Base-by-base conservation (phyloP, 257 asterid species). In the Lycium barbarum region DNA sequence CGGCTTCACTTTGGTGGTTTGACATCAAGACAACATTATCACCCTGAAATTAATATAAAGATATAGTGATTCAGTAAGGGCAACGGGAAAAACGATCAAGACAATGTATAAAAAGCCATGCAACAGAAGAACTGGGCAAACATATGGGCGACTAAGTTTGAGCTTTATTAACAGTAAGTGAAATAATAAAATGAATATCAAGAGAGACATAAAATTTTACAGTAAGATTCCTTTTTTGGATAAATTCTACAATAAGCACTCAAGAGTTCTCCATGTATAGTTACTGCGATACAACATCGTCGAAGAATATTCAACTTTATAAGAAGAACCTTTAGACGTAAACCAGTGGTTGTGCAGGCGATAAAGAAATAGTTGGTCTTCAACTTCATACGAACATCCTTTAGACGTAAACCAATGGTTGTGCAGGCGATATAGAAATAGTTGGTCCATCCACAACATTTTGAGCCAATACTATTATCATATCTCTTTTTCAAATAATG, bases 1-100 rank as follows among this genome's bases (percentile, higher is more conserved):
- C 98, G 22, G 98, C 99, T 94, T 97, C 99, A 76, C 96, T 90
- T 93, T 97, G 99, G 87, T 97, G 99, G 91, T 97, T 97, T 83
- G 99, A 97, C 85, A 97, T 93, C 85, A 97, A 88, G 85, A 97
- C 91, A 73, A 97, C 87, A 87, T 97, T 97, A 85, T 94, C 98
- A 9, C 99, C 99, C 99, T 97, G 94, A 84, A 89, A 83, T 66
- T 71, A 87, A 9, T 70, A 54, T 35, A 85, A 40, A 47, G 83
- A 73, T 7, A 71, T 58, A 67, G 67, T 74, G 40, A 84, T 76
- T 84, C 12, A 12, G 47, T 76, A 13, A 76, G 10, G 65, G n/a
- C 26, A 76, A 76, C 43, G 49, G 62, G 13, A 74, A 12, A 38
- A 49, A 74, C 35, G 43, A 74, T 74, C 81, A 74, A 12, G 81